Evolutionary conservation across 805 yeast species (phyloP), one percentile per base, ranked within the genome.

Genomic region (Pichia rugopelliculosa): DNA sequence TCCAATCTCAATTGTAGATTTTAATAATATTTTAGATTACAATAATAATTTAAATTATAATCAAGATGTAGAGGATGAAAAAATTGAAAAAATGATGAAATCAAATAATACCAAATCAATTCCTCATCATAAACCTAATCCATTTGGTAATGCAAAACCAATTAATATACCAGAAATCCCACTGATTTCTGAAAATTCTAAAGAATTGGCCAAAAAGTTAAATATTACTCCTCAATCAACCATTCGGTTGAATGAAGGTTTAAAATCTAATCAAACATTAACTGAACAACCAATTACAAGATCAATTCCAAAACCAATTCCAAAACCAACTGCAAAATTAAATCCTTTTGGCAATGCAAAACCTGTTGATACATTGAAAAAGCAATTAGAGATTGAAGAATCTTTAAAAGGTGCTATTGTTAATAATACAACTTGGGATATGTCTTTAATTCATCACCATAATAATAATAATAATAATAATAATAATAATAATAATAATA

Each of bases 321-420:
- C 24, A 15, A 11, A 22, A 3, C 36, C 24, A 24, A n/a, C 38
- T 10, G 3, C 37, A 41, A 42, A 40, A 22, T 9, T 42, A 11
- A 85, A 80, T 59, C 93, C 95, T 6, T 87, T 88, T 68, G 96
- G 96, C 0, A 69, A 76, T 5, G 96, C 96, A 1, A 85, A 79
- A 65, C 96, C 96, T 1, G 91, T 87, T 6, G 96, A 87, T 62
- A 79, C 84, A 3, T 69, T 80, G 21, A 71, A 85, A 23, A 80
- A 77, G 54, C 79, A 77, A 54, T 66, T 72, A 41, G 91, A 84
- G 56, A 66, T 84, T 21, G 90, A 84, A 50, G 71, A 73, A 47
- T 65, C 66, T 47, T 60, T 77, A 48, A 58, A 65, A 13, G 60
- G 62, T 27, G 53, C 74, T 40, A 71, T 71, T 33, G 68, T 77